These are phyloP conservation scores for Geotrichum ghanense DNA, from an alignment of 805 yeast genomes.

Conservation along the genomic window DNA sequence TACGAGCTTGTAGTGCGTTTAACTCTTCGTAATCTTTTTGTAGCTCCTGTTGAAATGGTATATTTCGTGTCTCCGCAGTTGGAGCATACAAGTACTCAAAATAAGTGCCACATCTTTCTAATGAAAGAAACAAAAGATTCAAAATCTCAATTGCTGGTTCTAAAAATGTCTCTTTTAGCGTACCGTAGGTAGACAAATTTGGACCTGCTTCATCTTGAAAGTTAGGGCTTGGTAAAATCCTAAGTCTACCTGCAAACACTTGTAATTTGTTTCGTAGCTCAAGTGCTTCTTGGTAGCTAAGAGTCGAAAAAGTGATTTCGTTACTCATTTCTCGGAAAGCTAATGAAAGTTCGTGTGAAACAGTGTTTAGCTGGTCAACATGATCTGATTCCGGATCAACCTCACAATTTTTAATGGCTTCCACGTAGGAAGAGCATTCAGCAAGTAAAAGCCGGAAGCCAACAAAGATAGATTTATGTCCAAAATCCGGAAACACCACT, in stretches of 20 bases:
- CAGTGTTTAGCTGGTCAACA: slow-evolving; percentile 21
- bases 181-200: background rate
- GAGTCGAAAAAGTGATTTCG: slow-evolving; percentile 29
- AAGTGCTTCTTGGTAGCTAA: slow-evolving; percentile 25
- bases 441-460: slow-evolving; percentile 19
- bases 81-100: slow-evolving; percentile 7
- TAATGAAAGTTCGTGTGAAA: slow-evolving; percentile 28
- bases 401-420: slow-evolving; percentile 11
- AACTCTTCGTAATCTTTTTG: background rate
- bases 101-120: slow-evolving; percentile 11
- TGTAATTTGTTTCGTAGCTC: slow-evolving; percentile 33
- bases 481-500: slow-evolving; percentile 30
- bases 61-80: slow-evolving; percentile 1
- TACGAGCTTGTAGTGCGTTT: background rate
- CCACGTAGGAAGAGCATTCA: slow-evolving; percentile 8
- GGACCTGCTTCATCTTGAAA: background rate
- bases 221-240: slow-evolving; percentile 27
- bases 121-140: background rate
- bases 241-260: slow-evolving; percentile 29
- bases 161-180: background rate
- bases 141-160: slow-evolving; percentile 6
- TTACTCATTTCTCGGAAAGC: slow-evolving; percentile 33
- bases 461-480: slow-evolving; percentile 26
- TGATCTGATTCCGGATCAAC: slow-evolving; percentile 18
- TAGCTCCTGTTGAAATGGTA: background rate